Evolutionary conservation across 768 basidiomycete genomes (phyloP).

Genomic region (Mycena rebaudengoi): DNA sequence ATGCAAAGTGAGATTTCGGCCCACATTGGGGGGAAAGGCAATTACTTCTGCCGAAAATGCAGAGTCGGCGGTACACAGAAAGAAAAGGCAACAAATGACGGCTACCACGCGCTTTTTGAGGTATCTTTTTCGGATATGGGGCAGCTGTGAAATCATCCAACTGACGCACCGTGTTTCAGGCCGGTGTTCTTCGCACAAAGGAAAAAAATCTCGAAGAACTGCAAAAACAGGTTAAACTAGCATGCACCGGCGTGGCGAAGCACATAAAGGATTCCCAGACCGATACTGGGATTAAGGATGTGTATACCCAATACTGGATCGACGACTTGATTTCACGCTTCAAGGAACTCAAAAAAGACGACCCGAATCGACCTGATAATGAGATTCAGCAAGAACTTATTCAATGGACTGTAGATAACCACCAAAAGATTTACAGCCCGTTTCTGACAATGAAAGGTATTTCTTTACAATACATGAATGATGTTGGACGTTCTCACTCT

Average conservation of each 20-base stretch:
- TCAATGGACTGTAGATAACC: background rate
- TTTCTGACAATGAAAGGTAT: background rate
- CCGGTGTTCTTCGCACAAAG: background rate
- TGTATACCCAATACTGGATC: constrained; percentile 9
- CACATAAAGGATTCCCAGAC: background rate
- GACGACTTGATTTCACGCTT: background rate
- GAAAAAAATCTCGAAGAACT: background rate
- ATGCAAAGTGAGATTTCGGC: constrained; percentile 34
- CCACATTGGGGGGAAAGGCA: constrained; percentile 21
- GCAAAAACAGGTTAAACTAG: background rate
- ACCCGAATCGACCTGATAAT: background rate
- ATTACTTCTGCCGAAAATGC: constrained; percentile 21
- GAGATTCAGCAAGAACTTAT: background rate
- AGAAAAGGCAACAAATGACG: constrained; percentile 9
- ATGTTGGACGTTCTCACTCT: constrained; percentile 17
- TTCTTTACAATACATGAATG: background rate
- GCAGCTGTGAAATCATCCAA: background rate
- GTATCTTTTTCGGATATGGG: background rate
- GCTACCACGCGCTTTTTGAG: constrained; percentile 12
- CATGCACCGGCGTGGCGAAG: background rate
- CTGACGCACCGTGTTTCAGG: background rate
- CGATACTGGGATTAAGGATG: background rate
- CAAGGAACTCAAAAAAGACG: background rate
- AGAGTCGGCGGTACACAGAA: constrained; percentile 12
- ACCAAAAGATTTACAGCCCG: background rate